A percentile compares a stretch with the other conserved stretches of the same genome.
Evolutionary conservation across 73 alveolate genomes (phyloP).

Genomic region (Stentor roeselii): DNA sequence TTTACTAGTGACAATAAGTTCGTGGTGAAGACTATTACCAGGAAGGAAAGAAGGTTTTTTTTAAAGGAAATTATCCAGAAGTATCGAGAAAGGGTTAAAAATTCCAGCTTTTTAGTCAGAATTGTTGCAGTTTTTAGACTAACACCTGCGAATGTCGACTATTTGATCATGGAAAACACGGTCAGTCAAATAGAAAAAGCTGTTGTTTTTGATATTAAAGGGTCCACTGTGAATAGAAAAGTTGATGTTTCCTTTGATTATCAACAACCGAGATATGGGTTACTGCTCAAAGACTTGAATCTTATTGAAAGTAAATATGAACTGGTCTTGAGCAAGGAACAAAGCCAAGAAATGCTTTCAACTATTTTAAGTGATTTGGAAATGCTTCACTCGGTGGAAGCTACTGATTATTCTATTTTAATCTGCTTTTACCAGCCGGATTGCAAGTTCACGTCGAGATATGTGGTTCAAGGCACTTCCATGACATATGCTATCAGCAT

Average conservation of each 20-base stretch:
- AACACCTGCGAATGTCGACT: background rate
- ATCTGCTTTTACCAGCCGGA: background rate
- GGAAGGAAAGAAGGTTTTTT: conserved; percentile 16
- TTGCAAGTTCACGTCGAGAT: background rate
- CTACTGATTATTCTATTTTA: background rate
- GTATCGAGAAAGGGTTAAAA: background rate
- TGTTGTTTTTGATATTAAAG: conserved; percentile 16
- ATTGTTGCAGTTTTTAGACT: background rate
- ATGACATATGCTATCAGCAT: background rate
- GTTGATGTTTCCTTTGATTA: background rate
- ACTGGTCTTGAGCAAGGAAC: too few species aligned
- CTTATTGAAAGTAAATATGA: background rate
- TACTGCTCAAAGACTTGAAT: background rate
- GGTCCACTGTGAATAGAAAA: conserved; percentile 4
- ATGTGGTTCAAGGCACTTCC: too few species aligned
- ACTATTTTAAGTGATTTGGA: too few species aligned
- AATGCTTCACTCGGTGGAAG: background rate
- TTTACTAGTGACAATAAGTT: background rate
- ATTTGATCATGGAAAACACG: conserved; percentile 4
- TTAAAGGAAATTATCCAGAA: background rate
- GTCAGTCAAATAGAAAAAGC: background rate
- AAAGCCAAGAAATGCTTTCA: too few species aligned
- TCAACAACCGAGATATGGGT: background rate
- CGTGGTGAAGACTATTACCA: background rate
- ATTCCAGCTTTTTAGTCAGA: background rate